Base-by-base conservation (phyloP, 2,329 filamentous ascomycete species). In the Pseudofabraea citricarpa region DNA sequence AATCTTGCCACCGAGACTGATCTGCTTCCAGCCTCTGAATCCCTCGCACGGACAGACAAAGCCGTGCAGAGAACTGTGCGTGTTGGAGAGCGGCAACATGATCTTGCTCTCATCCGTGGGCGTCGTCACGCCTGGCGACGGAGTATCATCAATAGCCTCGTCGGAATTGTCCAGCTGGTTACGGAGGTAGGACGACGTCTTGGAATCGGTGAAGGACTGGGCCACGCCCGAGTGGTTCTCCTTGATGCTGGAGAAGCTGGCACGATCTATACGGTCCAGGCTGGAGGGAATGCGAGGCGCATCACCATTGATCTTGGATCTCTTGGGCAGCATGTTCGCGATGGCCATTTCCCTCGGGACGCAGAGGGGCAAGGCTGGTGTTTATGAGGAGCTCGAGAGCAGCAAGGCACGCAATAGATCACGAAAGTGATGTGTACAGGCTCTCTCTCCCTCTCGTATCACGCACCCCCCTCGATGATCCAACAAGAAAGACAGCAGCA, bases 1-100 rank as follows among this genome's bases (percentile, higher is more conserved):
- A 53, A 70, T 67, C 61, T 72, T 79, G 12, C 57, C 58, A 61
- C 69, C 72, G 49, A 82, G 70, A 44, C 72, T 71, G 57, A 82
- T 81, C 56, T 74, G 70, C 66, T 79, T 81, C 79, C 79, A 83
- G 40, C 78, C 79, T 49, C 69, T 70, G 59, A 81, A 81, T 59
- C 68, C 71, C 52, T 79, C 49, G 71, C 71, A 43, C 18, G 79
- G 78, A 49, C 71, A 74, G 68, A 76, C 79, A 57, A 73, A 75
- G 45, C 75, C 76, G 59, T 79, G 75, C 29, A 81, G 70, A 52
- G 63, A 69, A 65, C 73, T 79, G 54, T 73, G 60, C 43, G 77
- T 77, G 53, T 74, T 71, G 13, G 49, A 56, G 27, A 55, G 40
- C 48, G 56, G 49, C 2, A 41, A 47, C 24, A 39, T 36, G 43